Evolutionary conservation across 352 stramenopile genomes (phyloP), one percentile per base, ranked within the genome.

Genomic region (Pythium plurisporium): DNA sequence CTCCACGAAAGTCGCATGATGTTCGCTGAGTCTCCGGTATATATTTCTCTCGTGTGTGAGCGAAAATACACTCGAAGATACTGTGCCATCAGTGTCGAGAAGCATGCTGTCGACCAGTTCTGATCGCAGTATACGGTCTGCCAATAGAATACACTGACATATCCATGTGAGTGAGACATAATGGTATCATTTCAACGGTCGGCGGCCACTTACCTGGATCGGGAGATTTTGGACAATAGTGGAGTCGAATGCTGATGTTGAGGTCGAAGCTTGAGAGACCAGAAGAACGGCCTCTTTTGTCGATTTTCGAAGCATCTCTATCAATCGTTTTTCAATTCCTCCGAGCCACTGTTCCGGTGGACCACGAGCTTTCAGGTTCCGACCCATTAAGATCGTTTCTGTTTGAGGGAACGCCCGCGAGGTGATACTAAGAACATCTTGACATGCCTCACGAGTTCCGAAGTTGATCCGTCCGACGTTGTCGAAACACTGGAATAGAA

Each of bases 331-430:
- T 12, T 91, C 75, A 17, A 89, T 42, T 4, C 76, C 61, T 30
- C 63, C 61, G 1, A 91, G 65, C 82, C 82, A 91, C 15, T 88
- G 74, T 34, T 91, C 82, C 3, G 77, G 68, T 22, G 79, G 76
- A 0, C 82, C 82, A 23, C 82, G 67, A 9, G 79, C 82, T 55
- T 91, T 91, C 2, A 91, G 42, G 38, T 89, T 89, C 40, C 76
- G 89, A 0, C 82, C 82, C 73, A 91, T 85, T 0, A 54, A 25
- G 12, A 91, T 82, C 1, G 62, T 64, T 49, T 91, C 82, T 0
- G 44, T 42, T 19, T 65, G 50, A 4, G 71, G 72, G 26, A 76
- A 72, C 8, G 64, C 62, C 9, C 72, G 73, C 0, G 79, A 88
- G 2, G 53, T 53, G 14, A 66, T 36, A 10, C 57, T 76, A 4